Base-by-base conservation (phyloP, 2,329 filamentous ascomycete species). In the Cercospora zeina region DNA sequence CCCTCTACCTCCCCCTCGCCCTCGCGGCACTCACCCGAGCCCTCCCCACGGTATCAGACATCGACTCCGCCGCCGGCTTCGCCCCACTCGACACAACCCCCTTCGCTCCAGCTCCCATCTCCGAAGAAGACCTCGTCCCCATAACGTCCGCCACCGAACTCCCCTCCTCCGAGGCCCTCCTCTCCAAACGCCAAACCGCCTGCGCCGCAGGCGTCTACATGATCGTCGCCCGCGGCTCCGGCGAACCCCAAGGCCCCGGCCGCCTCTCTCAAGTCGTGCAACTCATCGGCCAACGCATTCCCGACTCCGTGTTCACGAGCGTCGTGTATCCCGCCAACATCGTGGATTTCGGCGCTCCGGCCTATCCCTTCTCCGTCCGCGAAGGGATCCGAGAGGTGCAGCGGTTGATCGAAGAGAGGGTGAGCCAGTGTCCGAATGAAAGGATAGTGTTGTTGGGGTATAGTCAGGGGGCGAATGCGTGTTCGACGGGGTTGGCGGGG, bases 201-300 rank as follows among this genome's bases (percentile, higher is more conserved):
- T 53, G 49, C 49, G 27, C 49, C 49, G 24, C 49, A 13, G 49
- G 49, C 49, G 49, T 53, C n/a, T 53, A 53, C 30, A 53, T 53
- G 49, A 53, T 53, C n/a, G 49, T 53, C n/a, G 49, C 27, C 16
- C 49, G 49, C 1, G 31, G 49, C 4, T 53, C 49, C n/a, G 31
- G 49, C 2, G 49, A 53, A 53, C 49, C 31, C 4, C 49, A 53
- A 34, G 49, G 49, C 2, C 49, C 49, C 9, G 49, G 49, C 1
- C 49, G 49, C 7, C 30, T 53, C 2, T 53, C 49, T 10, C 49
- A 53, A 53, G 49, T 53, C n/a, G 49, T 53, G 1, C 49, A 53
- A 16, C 31, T 53, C 30, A 53, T 53, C 9, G 49, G 49, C 10
- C 49, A 53, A 19, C 27, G 30, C 3, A 53, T 53, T 4, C 49